Evolutionary conservation across 768 basidiomycete species (phyloP), one percentile per base, ranked within the genome.

Genomic region (Pilatotrama ljubarskyi): DNA sequence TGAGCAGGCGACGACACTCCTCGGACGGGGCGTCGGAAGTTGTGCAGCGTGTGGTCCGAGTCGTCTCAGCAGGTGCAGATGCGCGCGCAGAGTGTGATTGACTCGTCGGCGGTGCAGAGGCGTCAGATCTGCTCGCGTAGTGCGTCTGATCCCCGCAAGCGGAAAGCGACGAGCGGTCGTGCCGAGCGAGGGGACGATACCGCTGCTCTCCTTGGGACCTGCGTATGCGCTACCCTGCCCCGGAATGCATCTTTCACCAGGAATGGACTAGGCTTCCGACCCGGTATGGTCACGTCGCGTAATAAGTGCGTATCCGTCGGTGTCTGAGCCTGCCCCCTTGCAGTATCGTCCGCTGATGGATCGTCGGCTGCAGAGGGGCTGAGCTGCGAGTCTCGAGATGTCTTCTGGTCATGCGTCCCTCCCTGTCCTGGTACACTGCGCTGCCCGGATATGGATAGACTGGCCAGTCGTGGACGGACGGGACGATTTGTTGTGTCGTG

Each of bases 291-390:
- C 46, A 36, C 25, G 51, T 46, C 58, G 36, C 51, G 44, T 46
- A 40, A 52, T 38, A 35, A 47, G 58, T 59, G 58, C 58, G 42
- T 48, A 51, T 40, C n/a, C 36, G 58, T 53, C 51, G 42, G 38
- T 35, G 22, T 40, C 14, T 52, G 40, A 15, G 35, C 22, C 58
- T 25, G 41, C 42, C 53, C 42, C 22, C 32, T 43, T 13, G 32
- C 29, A 25, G 20, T 43, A 18, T 18, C 52, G 47, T 54, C 59
- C 29, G 40, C 47, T 61, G 59, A 61, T 61, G 59, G 59, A 55
- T 55, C 59, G 53, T 61, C 59, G 59, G 53, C 47, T 36, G 48
- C 59, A 54, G 59, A 55, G 59, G 52, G 53, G 59, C 44, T 18
- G 46, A 14, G n/a, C 22, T 40, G 24, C 52, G 49, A n/a, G n/a